Evolutionary conservation across 1,139 yeast genomes (phyloP).

Genomic region (Kodamaea alishanica): DNA sequence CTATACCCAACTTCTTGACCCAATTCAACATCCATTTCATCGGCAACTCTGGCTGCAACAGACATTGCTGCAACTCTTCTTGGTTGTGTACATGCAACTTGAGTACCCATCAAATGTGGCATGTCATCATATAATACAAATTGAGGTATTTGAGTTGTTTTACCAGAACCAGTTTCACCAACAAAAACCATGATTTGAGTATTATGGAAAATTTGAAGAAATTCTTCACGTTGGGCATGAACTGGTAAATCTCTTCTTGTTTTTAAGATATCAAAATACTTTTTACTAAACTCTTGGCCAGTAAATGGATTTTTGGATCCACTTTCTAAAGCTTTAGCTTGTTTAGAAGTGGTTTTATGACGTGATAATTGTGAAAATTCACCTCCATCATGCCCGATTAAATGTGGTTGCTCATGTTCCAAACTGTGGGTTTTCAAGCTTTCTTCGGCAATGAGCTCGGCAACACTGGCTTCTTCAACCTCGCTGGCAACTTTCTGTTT

Average conservation of each 20-base stretch:
- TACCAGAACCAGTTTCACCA: slow-evolving; percentile 98
- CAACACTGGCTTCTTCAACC: slow-evolving; percentile 45
- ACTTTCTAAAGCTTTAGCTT: slow-evolving; percentile 64
- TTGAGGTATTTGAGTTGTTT: slow-evolving; percentile 95
- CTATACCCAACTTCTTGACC: slow-evolving; percentile 94
- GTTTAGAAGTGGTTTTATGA: slow-evolving; percentile 69
- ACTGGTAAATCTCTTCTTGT: slow-evolving; percentile 87
- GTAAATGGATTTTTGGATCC: slow-evolving; percentile 76
- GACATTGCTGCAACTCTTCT: slow-evolving; percentile 98
- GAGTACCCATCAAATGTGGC: slow-evolving; percentile 74
- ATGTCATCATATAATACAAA: slow-evolving; percentile 91
- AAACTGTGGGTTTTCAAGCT: slow-evolving; percentile 30
- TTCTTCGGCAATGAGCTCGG: slow-evolving; percentile 55
- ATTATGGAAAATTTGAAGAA: slow-evolving; percentile 72
- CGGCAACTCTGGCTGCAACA: slow-evolving; percentile 94
- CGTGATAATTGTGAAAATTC: slow-evolving; percentile 54
- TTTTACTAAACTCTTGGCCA: slow-evolving; percentile 54
- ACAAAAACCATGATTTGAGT: slow-evolving; percentile 97
- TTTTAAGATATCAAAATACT: slow-evolving; percentile 73
- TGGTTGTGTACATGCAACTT: slow-evolving; percentile 96
- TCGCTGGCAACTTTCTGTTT: slow-evolving; percentile 45
- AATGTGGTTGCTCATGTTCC: no score
- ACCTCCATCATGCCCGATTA: slow-evolving; percentile 28
- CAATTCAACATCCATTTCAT: slow-evolving; percentile 86
- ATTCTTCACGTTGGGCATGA: slow-evolving; percentile 88